phyloP scores from a whole-genome alignment of 257 asterid species.

The Fraxinus cuspidata region DNA sequence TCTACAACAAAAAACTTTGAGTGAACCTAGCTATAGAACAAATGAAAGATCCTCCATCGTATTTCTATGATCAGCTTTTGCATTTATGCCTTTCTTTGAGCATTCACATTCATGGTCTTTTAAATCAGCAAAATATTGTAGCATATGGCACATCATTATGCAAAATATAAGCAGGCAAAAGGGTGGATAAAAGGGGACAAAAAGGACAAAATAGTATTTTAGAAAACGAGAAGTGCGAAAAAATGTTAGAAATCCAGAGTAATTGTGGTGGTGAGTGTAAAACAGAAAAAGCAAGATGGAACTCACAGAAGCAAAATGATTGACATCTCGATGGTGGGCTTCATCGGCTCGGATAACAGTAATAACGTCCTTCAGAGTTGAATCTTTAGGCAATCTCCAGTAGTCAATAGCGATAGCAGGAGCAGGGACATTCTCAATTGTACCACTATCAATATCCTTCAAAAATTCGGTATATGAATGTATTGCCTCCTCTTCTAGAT shows the following conservation, averaged over 20 bases:
- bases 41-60: background rate
- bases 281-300: slow-evolving; percentile 2
- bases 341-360: slow-evolving; percentile 89
- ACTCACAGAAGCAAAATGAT: slow-evolving; percentile 94
- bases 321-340: slow-evolving; percentile 97
- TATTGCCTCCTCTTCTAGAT: slow-evolving; percentile 90
- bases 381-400: slow-evolving; percentile 82
- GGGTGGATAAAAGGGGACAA: background rate
- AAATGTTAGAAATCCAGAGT: background rate
- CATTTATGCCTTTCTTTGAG: background rate
- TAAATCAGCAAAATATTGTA: background rate
- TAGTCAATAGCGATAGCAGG: slow-evolving; percentile 94
- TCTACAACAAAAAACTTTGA: background rate
- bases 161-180: background rate
- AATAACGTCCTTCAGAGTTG: slow-evolving; percentile 76
- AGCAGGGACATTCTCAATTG: slow-evolving; percentile 66
- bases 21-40: background rate
- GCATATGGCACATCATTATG: background rate
- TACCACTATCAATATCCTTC: slow-evolving; percentile 74
- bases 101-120: background rate
- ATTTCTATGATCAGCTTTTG: background rate
- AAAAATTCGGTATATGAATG: slow-evolving; percentile 81
- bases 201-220: background rate
- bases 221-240: background rate
- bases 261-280: background rate